A percentile compares a stretch with the other conserved stretches of the same genome.
These are phyloP conservation scores for Prunus campanulata DNA, from an alignment of 306 rosid genomes.

Conservation along the genomic window DNA sequence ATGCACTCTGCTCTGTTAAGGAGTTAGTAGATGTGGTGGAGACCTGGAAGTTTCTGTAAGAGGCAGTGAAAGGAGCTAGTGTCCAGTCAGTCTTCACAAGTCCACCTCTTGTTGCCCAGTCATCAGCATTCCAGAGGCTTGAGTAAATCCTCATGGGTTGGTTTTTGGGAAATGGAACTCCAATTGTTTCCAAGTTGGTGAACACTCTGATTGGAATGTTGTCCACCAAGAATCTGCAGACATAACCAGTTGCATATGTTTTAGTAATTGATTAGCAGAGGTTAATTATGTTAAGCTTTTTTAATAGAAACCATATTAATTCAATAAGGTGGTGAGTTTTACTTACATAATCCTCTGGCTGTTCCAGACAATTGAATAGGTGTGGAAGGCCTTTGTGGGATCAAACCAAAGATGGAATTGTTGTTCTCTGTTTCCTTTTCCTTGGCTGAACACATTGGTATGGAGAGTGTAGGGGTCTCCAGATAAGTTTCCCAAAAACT, in stretches of 20 bases:
- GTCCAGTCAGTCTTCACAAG: constrained; percentile 47
- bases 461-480: constrained; percentile 46
- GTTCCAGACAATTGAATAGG: constrained; percentile 42
- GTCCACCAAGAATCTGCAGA: constrained; percentile 36
- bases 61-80: constrained; percentile 44
- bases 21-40: background rate
- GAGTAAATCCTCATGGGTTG: constrained; percentile 50
- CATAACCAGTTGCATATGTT: background rate
- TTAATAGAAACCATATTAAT: too few species aligned
- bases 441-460: constrained; percentile 39
- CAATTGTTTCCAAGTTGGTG: constrained; percentile 35
- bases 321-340: too few species aligned
- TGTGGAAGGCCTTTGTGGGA: constrained; percentile 44
- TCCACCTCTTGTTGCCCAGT: constrained; percentile 54
- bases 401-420: constrained; percentile 50
- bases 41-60: constrained; percentile 41
- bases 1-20: background rate
- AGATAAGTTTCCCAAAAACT: constrained; percentile 42
- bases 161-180: constrained; percentile 34
- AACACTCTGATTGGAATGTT: constrained; percentile 40
- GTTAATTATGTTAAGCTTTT: too few species aligned
- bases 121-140: constrained; percentile 43
- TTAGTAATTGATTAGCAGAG: constrained; percentile 25
- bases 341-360: constrained; percentile 36
- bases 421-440: constrained; percentile 39